Evolutionary conservation across 768 basidiomycete species (phyloP).

Genomic region (Punctularia strigosozonata): DNA sequence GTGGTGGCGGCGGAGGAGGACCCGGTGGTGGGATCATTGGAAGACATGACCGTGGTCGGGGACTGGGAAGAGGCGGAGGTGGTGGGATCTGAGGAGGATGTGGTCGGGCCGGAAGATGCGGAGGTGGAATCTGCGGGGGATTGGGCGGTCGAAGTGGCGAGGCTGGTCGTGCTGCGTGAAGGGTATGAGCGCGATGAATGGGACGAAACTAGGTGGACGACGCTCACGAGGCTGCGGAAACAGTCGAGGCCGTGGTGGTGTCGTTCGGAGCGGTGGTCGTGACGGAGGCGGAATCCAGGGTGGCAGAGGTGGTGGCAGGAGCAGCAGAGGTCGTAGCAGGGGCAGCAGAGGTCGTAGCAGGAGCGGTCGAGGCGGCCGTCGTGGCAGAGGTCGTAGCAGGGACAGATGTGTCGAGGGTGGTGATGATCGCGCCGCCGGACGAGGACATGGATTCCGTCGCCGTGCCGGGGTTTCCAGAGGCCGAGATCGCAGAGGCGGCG

Average conservation of each 20-base stretch:
- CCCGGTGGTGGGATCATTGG: not conserved
- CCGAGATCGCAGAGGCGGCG: no score
- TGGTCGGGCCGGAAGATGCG: not conserved
- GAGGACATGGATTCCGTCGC: constrained; percentile 2
- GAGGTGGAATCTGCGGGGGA: not conserved
- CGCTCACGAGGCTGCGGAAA: not conserved
- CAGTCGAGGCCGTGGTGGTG: not conserved
- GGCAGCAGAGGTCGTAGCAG: not conserved
- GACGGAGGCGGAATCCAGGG: not conserved
- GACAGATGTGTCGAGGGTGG: not conserved
- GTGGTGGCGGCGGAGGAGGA: not conserved
- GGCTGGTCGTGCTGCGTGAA: no score
- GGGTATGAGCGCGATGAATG: no score
- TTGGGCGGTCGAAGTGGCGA: no score
- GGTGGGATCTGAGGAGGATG: not conserved
- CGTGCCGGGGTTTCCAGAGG: no score
- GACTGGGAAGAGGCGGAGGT: not conserved
- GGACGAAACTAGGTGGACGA: no score
- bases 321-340: not conserved
- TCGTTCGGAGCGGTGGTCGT: not conserved
- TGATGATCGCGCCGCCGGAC: not conserved
- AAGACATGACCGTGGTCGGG: not conserved
- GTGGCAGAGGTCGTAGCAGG: not conserved
- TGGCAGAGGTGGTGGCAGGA: not conserved
- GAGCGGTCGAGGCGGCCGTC: not conserved